Conservation (phyloP, 257 asterid species). For the Primulina tabacum region DNA sequence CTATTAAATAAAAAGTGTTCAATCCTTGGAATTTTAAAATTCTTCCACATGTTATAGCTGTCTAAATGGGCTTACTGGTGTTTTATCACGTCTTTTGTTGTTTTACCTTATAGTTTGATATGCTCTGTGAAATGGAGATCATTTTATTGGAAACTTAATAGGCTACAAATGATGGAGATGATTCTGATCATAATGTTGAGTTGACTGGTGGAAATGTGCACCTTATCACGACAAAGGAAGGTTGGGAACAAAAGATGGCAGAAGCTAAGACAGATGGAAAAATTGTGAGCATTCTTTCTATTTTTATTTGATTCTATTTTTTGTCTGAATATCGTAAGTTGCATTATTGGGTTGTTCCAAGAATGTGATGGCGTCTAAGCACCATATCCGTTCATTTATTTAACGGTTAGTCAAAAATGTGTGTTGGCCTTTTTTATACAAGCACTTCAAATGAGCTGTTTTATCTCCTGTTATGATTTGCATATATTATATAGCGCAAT, state of each 20-base stretch:
- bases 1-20: not conserved
- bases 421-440: not conserved
- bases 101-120: not conserved
- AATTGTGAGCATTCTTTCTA: conserved; percentile 43
- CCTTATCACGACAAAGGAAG: conserved; percentile 65
- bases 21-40: not conserved
- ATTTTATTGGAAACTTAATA: conserved; percentile 22
- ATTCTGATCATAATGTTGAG: conserved; percentile 52
- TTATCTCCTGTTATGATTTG: not conserved
- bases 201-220: conserved; percentile 86
- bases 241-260: conserved; percentile 77
- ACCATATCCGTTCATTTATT: not conserved
- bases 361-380: not conserved
- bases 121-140: not conserved
- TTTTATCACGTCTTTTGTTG: not conserved
- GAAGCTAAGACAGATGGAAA: conserved; percentile 67
- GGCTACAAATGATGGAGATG: conserved; percentile 43
- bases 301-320: not conserved
- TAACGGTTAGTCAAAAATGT: too few species aligned
- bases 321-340: not conserved
- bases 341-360: conserved; percentile 6
- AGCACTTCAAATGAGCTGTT: not conserved
- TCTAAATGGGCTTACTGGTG: conserved; percentile 2
- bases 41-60: not conserved
- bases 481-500: not conserved